Conservation (phyloP, 495 filamentous ascomycete species). For the Neurospora sublineolata region DNA sequence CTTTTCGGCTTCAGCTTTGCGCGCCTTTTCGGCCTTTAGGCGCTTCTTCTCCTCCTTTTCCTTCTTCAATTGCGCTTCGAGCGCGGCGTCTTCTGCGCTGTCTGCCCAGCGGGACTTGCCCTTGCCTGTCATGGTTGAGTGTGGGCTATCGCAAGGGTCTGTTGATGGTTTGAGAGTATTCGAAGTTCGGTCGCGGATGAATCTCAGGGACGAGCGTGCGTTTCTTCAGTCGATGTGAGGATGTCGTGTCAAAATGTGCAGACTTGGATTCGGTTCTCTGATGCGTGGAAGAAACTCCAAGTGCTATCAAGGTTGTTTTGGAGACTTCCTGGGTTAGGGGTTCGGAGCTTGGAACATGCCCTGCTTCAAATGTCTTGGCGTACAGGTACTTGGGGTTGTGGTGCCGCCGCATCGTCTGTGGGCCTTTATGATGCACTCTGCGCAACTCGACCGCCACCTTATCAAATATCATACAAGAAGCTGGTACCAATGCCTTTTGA, state of each 20-base stretch:
- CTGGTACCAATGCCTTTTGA: not conserved
- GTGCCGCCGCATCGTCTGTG: not conserved
- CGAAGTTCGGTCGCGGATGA: not conserved
- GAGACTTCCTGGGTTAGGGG: conserved; percentile 11
- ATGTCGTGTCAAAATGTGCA: not conserved
- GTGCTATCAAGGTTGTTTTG: conserved; percentile 7
- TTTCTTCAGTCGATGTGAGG: not conserved
- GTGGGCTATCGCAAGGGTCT: not conserved
- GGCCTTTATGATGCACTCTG: not conserved
- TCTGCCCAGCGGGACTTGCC: conserved; percentile 79
- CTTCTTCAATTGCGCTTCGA: conserved; percentile 59
- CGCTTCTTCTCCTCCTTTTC: conserved; percentile 88
- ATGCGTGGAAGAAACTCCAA: not conserved
- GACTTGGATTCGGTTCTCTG: no score
- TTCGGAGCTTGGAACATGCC: not conserved
- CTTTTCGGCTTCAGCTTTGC: conserved; percentile 52
- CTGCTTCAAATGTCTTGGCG: not conserved
- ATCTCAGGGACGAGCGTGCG: not conserved
- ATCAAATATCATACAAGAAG: not conserved
- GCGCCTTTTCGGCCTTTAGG: conserved; percentile 74
- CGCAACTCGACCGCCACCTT: not conserved
- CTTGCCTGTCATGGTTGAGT: conserved; percentile 46
- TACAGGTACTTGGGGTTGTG: not conserved
- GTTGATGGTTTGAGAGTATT: not conserved
- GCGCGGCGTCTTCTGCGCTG: conserved; percentile 61